Evolutionary conservation across 495 filamentous ascomycete genomes (phyloP).

Genomic region (Aspergillus homomorphus): DNA sequence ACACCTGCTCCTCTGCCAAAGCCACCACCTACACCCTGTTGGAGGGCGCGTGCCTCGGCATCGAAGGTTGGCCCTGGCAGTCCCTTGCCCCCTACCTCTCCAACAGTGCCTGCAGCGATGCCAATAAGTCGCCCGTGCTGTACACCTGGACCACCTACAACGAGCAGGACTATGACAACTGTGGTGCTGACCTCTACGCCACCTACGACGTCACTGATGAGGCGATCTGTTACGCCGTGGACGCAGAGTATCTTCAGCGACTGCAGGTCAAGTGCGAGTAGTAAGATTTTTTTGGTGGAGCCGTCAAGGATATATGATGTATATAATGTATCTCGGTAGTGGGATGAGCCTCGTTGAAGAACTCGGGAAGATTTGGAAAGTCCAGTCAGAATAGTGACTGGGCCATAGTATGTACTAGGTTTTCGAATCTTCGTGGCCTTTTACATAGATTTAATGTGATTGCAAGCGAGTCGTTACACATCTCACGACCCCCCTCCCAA

Average conservation of each 20-base stretch:
- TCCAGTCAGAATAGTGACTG: no score
- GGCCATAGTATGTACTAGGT: no score
- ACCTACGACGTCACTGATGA: neutral
- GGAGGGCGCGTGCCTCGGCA: neutral
- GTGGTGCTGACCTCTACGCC: neutral
- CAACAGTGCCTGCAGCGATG: neutral
- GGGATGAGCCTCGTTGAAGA: no score
- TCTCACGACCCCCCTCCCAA: no score
- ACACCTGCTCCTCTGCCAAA: neutral
- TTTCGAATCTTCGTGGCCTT: no score
- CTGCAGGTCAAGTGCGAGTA: neutral
- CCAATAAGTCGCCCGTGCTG: neutral
- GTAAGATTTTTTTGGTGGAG: no score
- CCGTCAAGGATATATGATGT: no score
- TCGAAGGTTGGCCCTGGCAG: neutral
- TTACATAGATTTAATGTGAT: no score
- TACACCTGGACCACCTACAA: neutral
- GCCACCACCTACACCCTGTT: neutral
- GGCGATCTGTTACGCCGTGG: neutral
- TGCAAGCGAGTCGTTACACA: no score
- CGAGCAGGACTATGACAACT: neutral
- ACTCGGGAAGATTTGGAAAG: no score
- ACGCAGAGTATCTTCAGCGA: neutral
- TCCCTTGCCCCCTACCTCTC: neutral
- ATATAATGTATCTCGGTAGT: no score